These are phyloP conservation scores for Neofusicoccum umdonicola DNA, from an alignment of 2,329 filamentous ascomycete genomes.

Conservation along the genomic window DNA sequence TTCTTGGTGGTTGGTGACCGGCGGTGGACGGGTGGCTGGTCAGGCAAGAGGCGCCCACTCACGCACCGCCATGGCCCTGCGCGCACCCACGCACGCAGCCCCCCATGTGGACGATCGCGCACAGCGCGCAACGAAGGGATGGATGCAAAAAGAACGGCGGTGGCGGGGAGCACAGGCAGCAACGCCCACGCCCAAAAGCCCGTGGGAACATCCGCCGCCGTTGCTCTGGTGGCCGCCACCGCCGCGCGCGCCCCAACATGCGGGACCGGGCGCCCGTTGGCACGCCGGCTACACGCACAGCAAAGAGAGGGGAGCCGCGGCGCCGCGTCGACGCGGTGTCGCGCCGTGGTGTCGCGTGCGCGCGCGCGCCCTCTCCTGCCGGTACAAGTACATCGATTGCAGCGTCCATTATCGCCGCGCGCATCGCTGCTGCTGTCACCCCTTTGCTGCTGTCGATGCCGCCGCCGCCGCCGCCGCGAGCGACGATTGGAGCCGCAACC, in stretches of 20 bases:
- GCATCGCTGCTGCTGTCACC: background rate
- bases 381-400: background rate
- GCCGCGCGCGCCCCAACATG: too few species aligned
- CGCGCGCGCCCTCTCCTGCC: background rate
- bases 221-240: background rate
- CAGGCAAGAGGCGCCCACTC: background rate
- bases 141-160: background rate
- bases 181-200: too few species aligned
- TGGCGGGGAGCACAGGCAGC: constrained; percentile 2
- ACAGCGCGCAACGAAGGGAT: constrained; percentile 2
- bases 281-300: too few species aligned
- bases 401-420: background rate
- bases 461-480: too few species aligned
- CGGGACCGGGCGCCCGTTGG: too few species aligned
- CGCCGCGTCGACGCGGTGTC: background rate
- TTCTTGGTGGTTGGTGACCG: background rate
- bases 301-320: background rate
- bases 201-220: background rate
- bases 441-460: background rate
- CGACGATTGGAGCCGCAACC: too few species aligned
- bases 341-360: background rate
- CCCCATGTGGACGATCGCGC: background rate
- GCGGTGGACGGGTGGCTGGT: background rate
- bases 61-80: background rate
- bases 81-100: background rate